Evolutionary conservation across 495 filamentous ascomycete species (phyloP), one percentile per base, ranked within the genome.

Genomic region (Massariosphaeria phaeospora): DNA sequence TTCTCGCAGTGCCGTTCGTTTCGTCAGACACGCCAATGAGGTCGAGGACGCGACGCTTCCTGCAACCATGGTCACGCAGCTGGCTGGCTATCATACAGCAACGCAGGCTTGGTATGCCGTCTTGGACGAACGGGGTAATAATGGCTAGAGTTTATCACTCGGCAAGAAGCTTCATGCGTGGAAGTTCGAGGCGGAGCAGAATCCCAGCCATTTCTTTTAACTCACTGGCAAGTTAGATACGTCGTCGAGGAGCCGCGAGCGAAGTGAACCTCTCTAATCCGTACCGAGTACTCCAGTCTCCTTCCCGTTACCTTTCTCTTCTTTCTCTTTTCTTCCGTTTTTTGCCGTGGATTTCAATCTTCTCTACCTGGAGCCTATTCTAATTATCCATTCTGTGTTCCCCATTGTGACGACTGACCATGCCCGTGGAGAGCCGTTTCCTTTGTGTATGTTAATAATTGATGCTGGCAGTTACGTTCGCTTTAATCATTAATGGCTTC

Each of bases 21-120:
- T 52, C 25, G n/a, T 29, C 18, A 20, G 27, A 3, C 17, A 7
- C 44, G 7, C 42, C 43, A 56, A 47, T 48, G 15, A 26, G 15
- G 20, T 18, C 21, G 10, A n/a, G 31, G 9, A 10, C 10, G 26
- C 24, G 42, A 27, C 3, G 29, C 24, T 31, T 47, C 38, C 33
- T 56, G 44, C 43, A 35, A 41, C 52, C 21, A 31, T 20, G 43
- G 52, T 56, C 52, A 48, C 52, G 41, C 43, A 39, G 34, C 34
- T 25, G 23, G 39, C 43, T 13, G 41, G 21, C n/a, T 9, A 55
- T 55, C 51, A 55, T 47, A 56, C 52, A 49, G 23, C 12, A 2
- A 48, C 39, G 25, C 18, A 25, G 34, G 5, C 26, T 42, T 17
- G 15, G 23, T 4, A 24, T 18, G 30, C 20, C 26, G 10, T 13